Conservation (phyloP, 495 filamentous ascomycete species). For the Podospora australis region DNA sequence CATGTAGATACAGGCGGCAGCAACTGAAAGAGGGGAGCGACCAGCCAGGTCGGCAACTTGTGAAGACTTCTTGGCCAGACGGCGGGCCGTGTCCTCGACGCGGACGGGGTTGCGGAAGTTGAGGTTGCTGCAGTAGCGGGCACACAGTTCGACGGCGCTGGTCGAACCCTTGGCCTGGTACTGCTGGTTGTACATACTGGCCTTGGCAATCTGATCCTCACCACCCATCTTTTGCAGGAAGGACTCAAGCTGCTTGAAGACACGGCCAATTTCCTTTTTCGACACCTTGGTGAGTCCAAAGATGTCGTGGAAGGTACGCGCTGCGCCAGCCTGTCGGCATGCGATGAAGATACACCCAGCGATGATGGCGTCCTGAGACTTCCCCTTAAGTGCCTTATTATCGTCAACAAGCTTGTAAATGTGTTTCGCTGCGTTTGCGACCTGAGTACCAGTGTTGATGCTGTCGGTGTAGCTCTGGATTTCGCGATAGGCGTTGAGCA, state of each 20-base stretch:
- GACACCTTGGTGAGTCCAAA: conserved; percentile 85
- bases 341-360: conserved; percentile 97
- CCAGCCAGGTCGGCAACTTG: conserved; percentile 74
- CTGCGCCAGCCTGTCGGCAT: conserved; percentile 79
- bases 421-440: conserved; percentile 82
- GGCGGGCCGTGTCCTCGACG: conserved; percentile 64
- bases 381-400: conserved; percentile 87
- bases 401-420: conserved; percentile 92
- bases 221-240: conserved; percentile 60
- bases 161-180: conserved; percentile 75
- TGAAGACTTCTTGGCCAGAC: conserved; percentile 66
- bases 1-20: conserved; percentile 95
- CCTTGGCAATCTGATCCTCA: conserved; percentile 27
- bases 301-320: conserved; percentile 88
- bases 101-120: conserved; percentile 53
- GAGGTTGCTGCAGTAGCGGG: conserved; percentile 81
- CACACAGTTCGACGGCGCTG: conserved; percentile 76
- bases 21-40: conserved; percentile 88
- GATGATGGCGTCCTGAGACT: conserved; percentile 87
- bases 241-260: conserved; percentile 87
- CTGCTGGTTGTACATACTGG: conserved; percentile 36
- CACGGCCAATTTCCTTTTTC: conserved; percentile 94
- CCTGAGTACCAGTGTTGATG: conserved; percentile 70
- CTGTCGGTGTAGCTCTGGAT: conserved; percentile 84
- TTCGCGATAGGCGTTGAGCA: conserved; percentile 79